phyloP scores from a whole-genome alignment of 495 filamentous ascomycete genomes.

The Apodospora peruviana region DNA sequence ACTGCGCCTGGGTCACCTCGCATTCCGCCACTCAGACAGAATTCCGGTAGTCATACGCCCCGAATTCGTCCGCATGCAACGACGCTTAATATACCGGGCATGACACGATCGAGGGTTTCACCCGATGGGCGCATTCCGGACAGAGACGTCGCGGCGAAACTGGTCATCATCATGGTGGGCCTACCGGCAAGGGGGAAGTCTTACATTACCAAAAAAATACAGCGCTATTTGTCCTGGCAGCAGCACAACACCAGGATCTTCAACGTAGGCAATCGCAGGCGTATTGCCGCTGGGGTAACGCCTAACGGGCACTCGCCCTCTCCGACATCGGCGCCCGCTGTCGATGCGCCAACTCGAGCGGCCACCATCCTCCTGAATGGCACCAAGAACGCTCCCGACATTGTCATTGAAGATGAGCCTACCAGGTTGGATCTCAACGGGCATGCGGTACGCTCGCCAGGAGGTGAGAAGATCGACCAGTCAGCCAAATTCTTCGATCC shows the following conservation, averaged over 20 bases:
- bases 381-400: constrained; percentile 24
- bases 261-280: constrained; percentile 89
- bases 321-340: constrained; percentile 14
- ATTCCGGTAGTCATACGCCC: constrained; percentile 57
- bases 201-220: constrained; percentile 97
- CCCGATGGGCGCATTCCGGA: constrained; percentile 90
- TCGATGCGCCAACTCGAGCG: constrained; percentile 35
- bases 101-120: constrained; percentile 90
- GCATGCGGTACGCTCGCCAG: neutral
- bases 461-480: constrained; percentile 66
- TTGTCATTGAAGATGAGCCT: constrained; percentile 26
- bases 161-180: constrained; percentile 98
- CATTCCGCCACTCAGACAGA: constrained; percentile 49
- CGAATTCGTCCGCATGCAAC: constrained; percentile 66
- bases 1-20: constrained; percentile 50
- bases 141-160: constrained; percentile 87
- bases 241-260: constrained; percentile 94
- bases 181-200: constrained; percentile 92
- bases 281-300: constrained; percentile 61
- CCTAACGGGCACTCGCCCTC: constrained; percentile 22
- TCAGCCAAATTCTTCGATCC: constrained; percentile 93
- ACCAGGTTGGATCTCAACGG: constrained; percentile 30
- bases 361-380: constrained; percentile 47
- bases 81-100: constrained; percentile 76
- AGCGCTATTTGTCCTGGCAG: constrained; percentile 92